Evolutionary conservation across 2,329 filamentous ascomycete species (phyloP), one percentile per base, ranked within the genome.

Genomic region (Beauveria sp.): DNA sequence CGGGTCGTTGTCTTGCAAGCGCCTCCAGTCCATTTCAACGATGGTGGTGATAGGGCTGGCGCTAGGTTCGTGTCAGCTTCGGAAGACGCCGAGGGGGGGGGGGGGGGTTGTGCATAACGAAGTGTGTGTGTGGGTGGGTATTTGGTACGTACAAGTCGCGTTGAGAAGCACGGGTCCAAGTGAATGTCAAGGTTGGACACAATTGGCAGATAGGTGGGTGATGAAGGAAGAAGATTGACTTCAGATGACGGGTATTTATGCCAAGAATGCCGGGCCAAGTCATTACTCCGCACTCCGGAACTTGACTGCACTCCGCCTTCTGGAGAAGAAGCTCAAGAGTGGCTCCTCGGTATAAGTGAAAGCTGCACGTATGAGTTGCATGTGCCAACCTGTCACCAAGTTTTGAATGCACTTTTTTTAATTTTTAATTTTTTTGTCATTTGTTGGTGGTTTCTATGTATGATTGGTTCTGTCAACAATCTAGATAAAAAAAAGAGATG

Each of bases 361-460:
- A 34, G 31, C 31, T 12, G 31, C 31, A 34, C 14, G 31, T 34
- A 34, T 5, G 5, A 45, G 48, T 52, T 46, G 31, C 31, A 34
- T 34, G 31, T 34, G 14, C 6, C 9, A 52, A 20, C 9, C 1
- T 34, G 7, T 31, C 3, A 7, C 12, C 4, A 20, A 31, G 7
- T 31, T 5, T 10, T 18, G 22, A 26, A 14, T 5, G 31, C 14
- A 49, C 22, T 34, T 4, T 49, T 49, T 28, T 46, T 18, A 24
- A 12, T 60, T 28, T 46, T 48, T 49, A 28, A 16, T 45, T 20
- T 42, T 7, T 62, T 57, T 62, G 45, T 38, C 46, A 51, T 53
- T 60, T 53, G 20, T 46, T 60, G 45, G 38, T 60, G 10, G 4
- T 62, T 42, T 57, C 34, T 57, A 51, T n/a, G 38, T 56, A 54